phyloP scores from a whole-genome alignment of 2,329 filamentous ascomycete species.

The Fusarium odoratissimum region DNA sequence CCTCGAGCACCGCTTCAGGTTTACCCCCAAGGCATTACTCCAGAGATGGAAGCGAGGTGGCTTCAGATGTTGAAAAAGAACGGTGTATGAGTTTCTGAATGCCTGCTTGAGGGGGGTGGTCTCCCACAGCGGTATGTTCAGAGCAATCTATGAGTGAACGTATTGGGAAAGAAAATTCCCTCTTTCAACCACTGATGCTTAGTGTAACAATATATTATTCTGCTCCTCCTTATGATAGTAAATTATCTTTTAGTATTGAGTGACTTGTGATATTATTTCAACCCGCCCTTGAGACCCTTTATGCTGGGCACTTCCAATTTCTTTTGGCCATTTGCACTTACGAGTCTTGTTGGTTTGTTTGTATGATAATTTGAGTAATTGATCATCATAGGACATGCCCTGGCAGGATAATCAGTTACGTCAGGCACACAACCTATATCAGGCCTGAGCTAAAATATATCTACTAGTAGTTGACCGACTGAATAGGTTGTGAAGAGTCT shows the following conservation, averaged over 20 bases:
- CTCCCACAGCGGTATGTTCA: not conserved
- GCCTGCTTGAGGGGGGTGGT: not conserved
- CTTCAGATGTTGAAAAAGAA: constrained; percentile 48
- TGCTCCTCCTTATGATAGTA: not conserved
- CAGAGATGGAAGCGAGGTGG: constrained; percentile 56
- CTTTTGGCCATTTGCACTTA: not conserved
- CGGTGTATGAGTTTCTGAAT: constrained; percentile 3
- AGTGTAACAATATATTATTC: not conserved
- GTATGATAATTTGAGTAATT: not conserved
- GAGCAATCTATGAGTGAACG: not conserved
- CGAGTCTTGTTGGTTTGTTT: not conserved
- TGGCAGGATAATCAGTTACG: not conserved
- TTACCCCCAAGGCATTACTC: constrained; percentile 54
- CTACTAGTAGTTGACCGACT: not conserved
- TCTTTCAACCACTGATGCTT: not conserved
- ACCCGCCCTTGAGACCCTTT: too few relatives aligned
- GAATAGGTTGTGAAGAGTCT: not conserved
- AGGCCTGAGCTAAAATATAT: not conserved
- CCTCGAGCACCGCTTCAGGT: constrained; percentile 51
- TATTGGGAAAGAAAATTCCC: not conserved
- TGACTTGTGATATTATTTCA: not conserved
- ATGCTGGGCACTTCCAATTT: not conserved
- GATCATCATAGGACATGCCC: not conserved
- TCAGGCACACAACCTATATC: not conserved
- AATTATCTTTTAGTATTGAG: not conserved